Base-by-base conservation (phyloP, 345 rosid genomes). In the Lumnitzera littorea region DNA sequence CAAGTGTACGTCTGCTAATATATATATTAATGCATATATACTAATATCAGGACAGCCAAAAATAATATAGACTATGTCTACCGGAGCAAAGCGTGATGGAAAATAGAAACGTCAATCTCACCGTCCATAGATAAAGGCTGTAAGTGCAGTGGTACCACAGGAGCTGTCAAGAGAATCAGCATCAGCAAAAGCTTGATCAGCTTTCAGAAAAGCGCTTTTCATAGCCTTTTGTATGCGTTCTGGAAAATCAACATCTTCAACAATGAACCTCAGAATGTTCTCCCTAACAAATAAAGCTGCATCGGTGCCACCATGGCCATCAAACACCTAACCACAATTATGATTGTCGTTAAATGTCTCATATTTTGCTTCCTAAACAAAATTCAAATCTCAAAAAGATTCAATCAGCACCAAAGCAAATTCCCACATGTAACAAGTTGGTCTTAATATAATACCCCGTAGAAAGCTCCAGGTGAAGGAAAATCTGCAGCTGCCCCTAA, bases 301-400 rank as follows among this genome's bases (percentile, higher is more conserved):
- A 64, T 73, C 73, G 3, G 63, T 59, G 15, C 76, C 76, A 41
- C 72, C 72, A 51, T 73, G 76, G 12, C 76, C 76, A 51, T 73
- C 76, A 64, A 73, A 73, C 52, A 73, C 76, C 76, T 73, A 65
- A 36, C 11, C 43, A 36, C 10, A 9, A 9, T 6, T 36, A 36
- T 36, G 43, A 36, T 36, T 4, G 10, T 36, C 43, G 7, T 29
- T 29, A 9, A 36, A 36, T 36, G 43, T 36, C 43, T 36, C 43
- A 36, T 1, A 36, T 27, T 5, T 3, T 27, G 31, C 5, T 27
- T 27, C 3, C 5, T 36, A 36, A 36, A 9, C 43, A 36, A 4
- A 36, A 36, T 36, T 4, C 5, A 36, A 7, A 7, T 36, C 43
- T 36, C 7, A 9, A 6, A 4, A 36, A 36, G 1, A 36, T 6